Conservation (phyloP, 2,329 filamentous ascomycete species). For the Neonectria hederae region DNA sequence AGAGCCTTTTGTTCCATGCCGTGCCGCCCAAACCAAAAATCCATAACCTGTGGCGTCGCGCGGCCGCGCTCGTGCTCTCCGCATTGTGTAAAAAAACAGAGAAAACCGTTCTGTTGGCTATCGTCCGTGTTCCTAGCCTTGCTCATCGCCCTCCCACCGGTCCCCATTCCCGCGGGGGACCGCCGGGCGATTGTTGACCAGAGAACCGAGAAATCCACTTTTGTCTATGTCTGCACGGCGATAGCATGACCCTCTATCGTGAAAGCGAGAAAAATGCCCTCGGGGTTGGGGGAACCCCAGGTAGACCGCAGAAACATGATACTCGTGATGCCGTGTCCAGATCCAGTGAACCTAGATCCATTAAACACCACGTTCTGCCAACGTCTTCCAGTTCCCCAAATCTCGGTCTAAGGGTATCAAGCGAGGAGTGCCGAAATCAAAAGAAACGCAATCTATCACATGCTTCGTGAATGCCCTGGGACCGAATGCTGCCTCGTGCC, state of each 20-base stretch:
- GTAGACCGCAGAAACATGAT: conserved; percentile 52
- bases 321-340: conserved; percentile 49
- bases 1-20: conserved; percentile 45
- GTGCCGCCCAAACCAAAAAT: conserved; percentile 50
- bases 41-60: conserved; percentile 51
- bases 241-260: conserved; percentile 57
- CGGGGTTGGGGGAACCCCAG: conserved; percentile 46
- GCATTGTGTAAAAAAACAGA: conserved; percentile 47
- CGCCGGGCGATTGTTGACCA: conserved; percentile 53
- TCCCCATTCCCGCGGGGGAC: conserved; percentile 46
- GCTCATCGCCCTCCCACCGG: conserved; percentile 47
- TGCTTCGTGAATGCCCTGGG: conserved; percentile 54
- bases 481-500: conserved; percentile 50
- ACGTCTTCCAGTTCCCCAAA: conserved; percentile 51
- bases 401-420: conserved; percentile 58
- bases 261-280: conserved; percentile 54
- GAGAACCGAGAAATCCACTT: conserved; percentile 73
- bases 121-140: conserved; percentile 46
- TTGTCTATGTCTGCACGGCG: conserved; percentile 67
- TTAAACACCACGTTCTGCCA: conserved; percentile 50
- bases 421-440: conserved; percentile 55
- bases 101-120: conserved; percentile 47
- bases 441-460: conserved; percentile 57
- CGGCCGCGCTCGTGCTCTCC: conserved; percentile 50
- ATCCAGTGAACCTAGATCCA: conserved; percentile 48